A percentile compares a stretch with the other conserved stretches of the same genome.
Conservation (phyloP, 1,284 basidiomycete genomes). For the Ganoderma lucidum region DNA sequence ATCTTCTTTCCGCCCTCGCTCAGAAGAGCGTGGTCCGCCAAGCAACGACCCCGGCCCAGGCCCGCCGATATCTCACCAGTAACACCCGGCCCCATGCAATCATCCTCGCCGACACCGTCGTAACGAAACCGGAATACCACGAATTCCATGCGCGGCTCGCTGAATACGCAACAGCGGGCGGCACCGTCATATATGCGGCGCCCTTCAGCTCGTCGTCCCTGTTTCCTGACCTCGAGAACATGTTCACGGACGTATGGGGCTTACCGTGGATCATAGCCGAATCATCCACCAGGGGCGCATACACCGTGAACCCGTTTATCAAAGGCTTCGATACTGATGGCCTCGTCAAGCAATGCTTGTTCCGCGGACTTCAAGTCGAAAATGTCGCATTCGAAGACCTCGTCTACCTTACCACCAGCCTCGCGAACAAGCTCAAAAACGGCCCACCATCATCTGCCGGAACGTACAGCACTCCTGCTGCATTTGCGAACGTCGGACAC, state of each 20-base stretch:
- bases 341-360: slow-evolving; percentile 14
- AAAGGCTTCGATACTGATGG: not conserved
- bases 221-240: not conserved
- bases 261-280: slow-evolving; percentile 22
- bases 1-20: too few relatives aligned
- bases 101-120: too few relatives aligned
- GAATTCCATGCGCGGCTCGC: too few relatives aligned
- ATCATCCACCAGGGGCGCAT: not conserved
- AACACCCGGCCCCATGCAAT: too few relatives aligned
- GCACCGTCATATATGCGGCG: too few relatives aligned
- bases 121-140: too few relatives aligned
- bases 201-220: too few relatives aligned
- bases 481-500: slow-evolving; percentile 18
- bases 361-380: slow-evolving; percentile 12
- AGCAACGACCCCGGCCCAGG: too few relatives aligned
- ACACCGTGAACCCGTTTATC: slow-evolving; percentile 14
- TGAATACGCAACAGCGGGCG: too few relatives aligned
- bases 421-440: not conserved
- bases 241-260: slow-evolving; percentile 1
- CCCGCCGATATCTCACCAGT: too few relatives aligned
- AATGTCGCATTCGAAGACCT: slow-evolving; percentile 10
- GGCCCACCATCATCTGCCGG: not conserved
- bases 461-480: slow-evolving; percentile 12
- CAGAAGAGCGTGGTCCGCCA: too few relatives aligned
- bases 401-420: slow-evolving; percentile 12